phyloP scores from a whole-genome alignment of 352 stramenopile species.

The Hyaloperonospora arabidopsidis region DNA sequence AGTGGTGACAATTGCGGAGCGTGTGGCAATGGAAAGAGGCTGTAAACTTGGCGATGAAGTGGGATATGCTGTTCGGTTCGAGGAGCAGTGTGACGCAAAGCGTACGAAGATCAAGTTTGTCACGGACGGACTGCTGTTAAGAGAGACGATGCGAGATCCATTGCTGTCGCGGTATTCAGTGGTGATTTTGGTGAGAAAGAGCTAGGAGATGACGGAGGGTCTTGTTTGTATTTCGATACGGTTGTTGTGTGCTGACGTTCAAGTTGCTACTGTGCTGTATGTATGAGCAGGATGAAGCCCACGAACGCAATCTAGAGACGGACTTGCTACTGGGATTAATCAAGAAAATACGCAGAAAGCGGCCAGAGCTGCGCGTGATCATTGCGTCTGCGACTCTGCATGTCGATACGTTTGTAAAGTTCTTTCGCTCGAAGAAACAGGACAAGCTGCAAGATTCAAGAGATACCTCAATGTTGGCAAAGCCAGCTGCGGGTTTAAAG shows the following conservation, averaged over 20 bases:
- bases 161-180: conserved; percentile 72
- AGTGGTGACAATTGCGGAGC: conserved; percentile 95
- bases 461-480: neutral
- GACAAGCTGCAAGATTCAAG: conserved; percentile 8
- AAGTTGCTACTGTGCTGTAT: neutral
- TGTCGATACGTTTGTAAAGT: conserved; percentile 85
- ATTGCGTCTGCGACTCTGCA: conserved; percentile 79
- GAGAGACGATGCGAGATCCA: conserved; percentile 87
- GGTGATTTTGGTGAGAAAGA: conserved; percentile 56
- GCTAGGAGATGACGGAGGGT: neutral
- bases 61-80: conserved; percentile 98
- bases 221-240: too few species aligned
- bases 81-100: conserved; percentile 86
- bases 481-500: conserved; percentile 13
- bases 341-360: conserved; percentile 91
- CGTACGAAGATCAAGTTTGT: conserved; percentile 97
- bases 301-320: conserved; percentile 91
- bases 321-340: conserved; percentile 92
- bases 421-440: conserved; percentile 70
- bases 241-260: too few species aligned
- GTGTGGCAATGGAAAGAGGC: conserved; percentile 96
- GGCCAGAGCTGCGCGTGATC: conserved; percentile 83
- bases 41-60: conserved; percentile 89
- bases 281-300: conserved; percentile 83
- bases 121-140: conserved; percentile 98